phyloP scores from a whole-genome alignment of 2,329 filamentous ascomycete genomes.

The Didymosphaeria variabile region DNA sequence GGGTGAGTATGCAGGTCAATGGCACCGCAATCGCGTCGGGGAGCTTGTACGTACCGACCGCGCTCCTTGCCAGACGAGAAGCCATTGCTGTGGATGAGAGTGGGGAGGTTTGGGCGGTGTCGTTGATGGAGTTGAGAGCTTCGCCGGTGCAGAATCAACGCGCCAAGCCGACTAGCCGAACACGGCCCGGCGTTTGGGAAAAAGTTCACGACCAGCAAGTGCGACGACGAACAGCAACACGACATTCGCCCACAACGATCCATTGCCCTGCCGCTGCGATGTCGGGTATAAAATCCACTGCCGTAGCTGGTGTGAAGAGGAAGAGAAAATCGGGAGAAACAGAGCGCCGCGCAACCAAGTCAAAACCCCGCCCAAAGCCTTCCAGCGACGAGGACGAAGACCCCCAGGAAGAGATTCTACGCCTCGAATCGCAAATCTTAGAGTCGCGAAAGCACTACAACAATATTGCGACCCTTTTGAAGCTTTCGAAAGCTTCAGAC shows the following conservation, averaged over 20 bases:
- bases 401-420: constrained; percentile 71
- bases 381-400: constrained; percentile 51
- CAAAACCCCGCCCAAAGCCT: constrained; percentile 45
- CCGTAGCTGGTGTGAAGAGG: constrained; percentile 52
- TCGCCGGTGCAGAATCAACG: constrained; percentile 21
- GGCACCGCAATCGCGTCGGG: constrained; percentile 40
- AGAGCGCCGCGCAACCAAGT: constrained; percentile 51
- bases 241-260: not conserved
- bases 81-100: constrained; percentile 78
- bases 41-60: constrained; percentile 77
- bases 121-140: constrained; percentile 38
- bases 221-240: constrained; percentile 9
- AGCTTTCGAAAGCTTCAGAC: constrained; percentile 60
- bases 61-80: constrained; percentile 95
- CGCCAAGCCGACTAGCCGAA: constrained; percentile 39
- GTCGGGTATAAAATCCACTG: constrained; percentile 42
- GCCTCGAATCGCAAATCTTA: constrained; percentile 81
- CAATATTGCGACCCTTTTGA: constrained; percentile 79
- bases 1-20: constrained; percentile 52
- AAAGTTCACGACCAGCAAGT: constrained; percentile 13
- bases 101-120: constrained; percentile 46
- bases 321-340: constrained; percentile 50
- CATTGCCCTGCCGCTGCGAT: constrained; percentile 33
- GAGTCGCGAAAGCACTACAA: constrained; percentile 92
- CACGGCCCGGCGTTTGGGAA: constrained; percentile 33